These are phyloP conservation scores for Bacidia gigantensis DNA, from an alignment of 495 filamentous ascomycete genomes.

Conservation along the genomic window DNA sequence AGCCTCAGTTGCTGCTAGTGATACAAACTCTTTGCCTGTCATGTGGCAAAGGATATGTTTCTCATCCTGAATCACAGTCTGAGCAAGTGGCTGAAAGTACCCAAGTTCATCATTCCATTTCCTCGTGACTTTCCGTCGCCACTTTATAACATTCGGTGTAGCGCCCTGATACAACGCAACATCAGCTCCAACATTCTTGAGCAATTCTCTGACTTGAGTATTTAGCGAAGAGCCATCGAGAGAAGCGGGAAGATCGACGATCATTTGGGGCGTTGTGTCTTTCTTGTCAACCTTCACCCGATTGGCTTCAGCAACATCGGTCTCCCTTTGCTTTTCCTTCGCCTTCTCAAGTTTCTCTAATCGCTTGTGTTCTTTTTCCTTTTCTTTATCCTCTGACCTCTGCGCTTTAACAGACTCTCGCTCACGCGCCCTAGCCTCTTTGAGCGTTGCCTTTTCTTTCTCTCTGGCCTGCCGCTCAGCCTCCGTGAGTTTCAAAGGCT, in stretches of 20 bases:
- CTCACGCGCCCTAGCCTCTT: constrained; percentile 42
- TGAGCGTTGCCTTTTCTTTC: constrained; percentile 13
- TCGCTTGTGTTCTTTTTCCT: constrained; percentile 37
- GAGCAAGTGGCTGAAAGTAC: constrained; percentile 51
- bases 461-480: constrained; percentile 14
- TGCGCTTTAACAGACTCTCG: constrained; percentile 34
- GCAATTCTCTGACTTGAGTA: constrained; percentile 37
- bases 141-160: constrained; percentile 50
- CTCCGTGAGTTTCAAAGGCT: constrained; percentile 24
- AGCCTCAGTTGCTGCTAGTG: constrained; percentile 26
- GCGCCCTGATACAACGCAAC: constrained; percentile 33
- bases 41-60: constrained; percentile 54
- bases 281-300: constrained; percentile 66
- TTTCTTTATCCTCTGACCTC: constrained; percentile 34
- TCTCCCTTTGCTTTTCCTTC: constrained; percentile 49
- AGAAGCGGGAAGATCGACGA: constrained; percentile 54
- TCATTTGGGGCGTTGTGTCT: constrained; percentile 65
- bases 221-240: constrained; percentile 36
- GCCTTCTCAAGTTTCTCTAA: constrained; percentile 41
- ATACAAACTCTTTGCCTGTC: constrained; percentile 53
- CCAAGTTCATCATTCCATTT: constrained; percentile 46
- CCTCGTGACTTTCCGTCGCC: constrained; percentile 56
- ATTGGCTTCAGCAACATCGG: constrained; percentile 62
- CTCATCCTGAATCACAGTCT: constrained; percentile 43
- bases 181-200: constrained; percentile 43